These are phyloP conservation scores for Colletotrichum sp. DNA, from an alignment of 2,329 filamentous ascomycete species.

Conservation along the genomic window DNA sequence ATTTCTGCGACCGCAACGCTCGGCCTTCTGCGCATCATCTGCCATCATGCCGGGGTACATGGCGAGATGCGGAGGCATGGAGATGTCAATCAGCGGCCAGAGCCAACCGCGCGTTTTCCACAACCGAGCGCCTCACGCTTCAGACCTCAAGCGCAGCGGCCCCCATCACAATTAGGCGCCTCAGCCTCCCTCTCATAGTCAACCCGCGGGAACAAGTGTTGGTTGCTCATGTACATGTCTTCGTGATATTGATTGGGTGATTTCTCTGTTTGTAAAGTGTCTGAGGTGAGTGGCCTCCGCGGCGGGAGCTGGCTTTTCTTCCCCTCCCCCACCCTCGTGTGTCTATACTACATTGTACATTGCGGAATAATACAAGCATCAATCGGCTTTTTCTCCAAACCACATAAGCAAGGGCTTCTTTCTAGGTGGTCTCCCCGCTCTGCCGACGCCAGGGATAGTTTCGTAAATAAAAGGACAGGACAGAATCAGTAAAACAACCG, in stretches of 20 bases:
- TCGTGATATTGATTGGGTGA: constrained; percentile 2
- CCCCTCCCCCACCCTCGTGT: constrained; percentile 3
- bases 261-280: neutral
- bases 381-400: neutral
- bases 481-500: constrained; percentile 27
- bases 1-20: constrained; percentile 7
- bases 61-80: neutral
- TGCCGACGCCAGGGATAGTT: neutral
- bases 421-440: neutral
- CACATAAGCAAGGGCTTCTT: neutral
- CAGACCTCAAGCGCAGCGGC: neutral
- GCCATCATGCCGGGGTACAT: neutral
- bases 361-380: constrained; percentile 25
- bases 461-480: neutral
- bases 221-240: neutral
- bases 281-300: constrained; percentile 40
- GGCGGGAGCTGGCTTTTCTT: constrained; percentile 26
- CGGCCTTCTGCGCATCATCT: neutral
- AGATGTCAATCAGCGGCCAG: neutral
- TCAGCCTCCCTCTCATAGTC: neutral
- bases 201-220: neutral
- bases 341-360: constrained; percentile 19
- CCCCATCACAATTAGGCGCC: neutral
- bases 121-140: neutral
- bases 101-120: neutral